Base-by-base conservation (phyloP, 495 filamentous ascomycete species). In the Physcia stellaris region DNA sequence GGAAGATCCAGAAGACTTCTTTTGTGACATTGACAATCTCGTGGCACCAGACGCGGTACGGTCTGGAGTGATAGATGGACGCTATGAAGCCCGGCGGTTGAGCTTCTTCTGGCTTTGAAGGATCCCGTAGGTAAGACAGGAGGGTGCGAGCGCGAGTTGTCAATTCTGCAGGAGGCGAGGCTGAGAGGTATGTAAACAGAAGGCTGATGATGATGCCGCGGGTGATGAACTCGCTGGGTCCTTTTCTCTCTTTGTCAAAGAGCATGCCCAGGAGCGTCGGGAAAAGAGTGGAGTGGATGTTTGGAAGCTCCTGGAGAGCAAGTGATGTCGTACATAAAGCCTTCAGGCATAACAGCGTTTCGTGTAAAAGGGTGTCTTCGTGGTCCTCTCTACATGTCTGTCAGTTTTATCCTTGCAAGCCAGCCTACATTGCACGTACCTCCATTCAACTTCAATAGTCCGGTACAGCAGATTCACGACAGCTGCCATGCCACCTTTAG, bases 1-100 rank as follows among this genome's bases (percentile, higher is more conserved):
- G 67, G 61, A 96, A 98, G 52, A 98, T 98, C 90, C 90, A 98
- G 57, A 98, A 98, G 20, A 96, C 90, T 56, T 98, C 90, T 58
- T 96, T 96, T 24, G 85, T 94, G 31, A 96, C 86, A 47, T 80
- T 84, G 35, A 74, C 75, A 13, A 88, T 75, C 55, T 98, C 90
- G 57, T 85, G 88, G 62, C 77, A 82, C 90, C 90, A 98, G 10
- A 92, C 75, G 9, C 80, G 78, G 52, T 94, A 98, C 0, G 90
- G 90, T 0, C 90, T 73, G 21, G 83, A 73, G 24, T 80, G 77
- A 47, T 83, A 80, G 64, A 96, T 96, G 26, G 84, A 77, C 17
- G 83, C 66, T 23, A 98, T 87, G 60, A 98, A 96, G 4, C 73
- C 72, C 12, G 93, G 63, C 0, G 86, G 83, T 43, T 79, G 73